phyloP scores from a whole-genome alignment of 1,284 basidiomycete species.

The Amylostereum areolatum region DNA sequence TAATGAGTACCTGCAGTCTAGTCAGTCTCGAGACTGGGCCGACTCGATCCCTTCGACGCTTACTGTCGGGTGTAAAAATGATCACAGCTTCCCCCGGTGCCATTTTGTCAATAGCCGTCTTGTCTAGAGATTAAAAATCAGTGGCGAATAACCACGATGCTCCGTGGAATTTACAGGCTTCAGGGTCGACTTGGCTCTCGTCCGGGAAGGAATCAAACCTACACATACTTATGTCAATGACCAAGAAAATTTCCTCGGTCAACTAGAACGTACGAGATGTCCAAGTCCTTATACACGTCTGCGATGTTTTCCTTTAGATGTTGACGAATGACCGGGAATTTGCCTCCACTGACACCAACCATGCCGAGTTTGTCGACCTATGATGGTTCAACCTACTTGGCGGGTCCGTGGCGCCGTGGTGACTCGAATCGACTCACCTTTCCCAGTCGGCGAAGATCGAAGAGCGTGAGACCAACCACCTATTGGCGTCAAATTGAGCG shows the following conservation, averaged over 20 bases:
- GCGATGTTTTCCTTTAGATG: constrained; percentile 84
- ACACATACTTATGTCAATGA: neutral
- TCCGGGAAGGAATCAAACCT: constrained; percentile 81
- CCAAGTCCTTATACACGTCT: constrained; percentile 81
- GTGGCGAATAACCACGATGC: neutral
- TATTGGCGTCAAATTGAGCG: constrained; percentile 22
- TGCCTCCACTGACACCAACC: constrained; percentile 80
- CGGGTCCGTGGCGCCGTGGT: neutral
- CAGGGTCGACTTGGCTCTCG: constrained; percentile 60
- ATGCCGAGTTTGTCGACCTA: constrained; percentile 71
- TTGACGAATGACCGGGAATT: constrained; percentile 79
- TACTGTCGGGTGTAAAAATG: constrained; percentile 83
- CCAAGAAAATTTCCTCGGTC: neutral
- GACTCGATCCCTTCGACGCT: constrained; percentile 19
- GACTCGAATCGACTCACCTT: constrained; percentile 47
- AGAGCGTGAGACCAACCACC: constrained; percentile 88
- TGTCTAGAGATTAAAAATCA: constrained; percentile 48
- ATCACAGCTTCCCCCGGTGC: constrained; percentile 83
- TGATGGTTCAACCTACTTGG: neutral
- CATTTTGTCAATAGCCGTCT: constrained; percentile 76
- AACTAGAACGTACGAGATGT: constrained; percentile 52
- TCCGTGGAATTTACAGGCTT: constrained; percentile 62
- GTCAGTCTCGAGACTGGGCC: neutral
- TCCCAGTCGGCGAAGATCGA: constrained; percentile 81
- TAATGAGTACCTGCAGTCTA: constrained; percentile 68